Percentiles rank a stretch among this genome's conserved stretches.
Conservation (phyloP, 129 eudicot species). For the Escallonia herrerae region DNA sequence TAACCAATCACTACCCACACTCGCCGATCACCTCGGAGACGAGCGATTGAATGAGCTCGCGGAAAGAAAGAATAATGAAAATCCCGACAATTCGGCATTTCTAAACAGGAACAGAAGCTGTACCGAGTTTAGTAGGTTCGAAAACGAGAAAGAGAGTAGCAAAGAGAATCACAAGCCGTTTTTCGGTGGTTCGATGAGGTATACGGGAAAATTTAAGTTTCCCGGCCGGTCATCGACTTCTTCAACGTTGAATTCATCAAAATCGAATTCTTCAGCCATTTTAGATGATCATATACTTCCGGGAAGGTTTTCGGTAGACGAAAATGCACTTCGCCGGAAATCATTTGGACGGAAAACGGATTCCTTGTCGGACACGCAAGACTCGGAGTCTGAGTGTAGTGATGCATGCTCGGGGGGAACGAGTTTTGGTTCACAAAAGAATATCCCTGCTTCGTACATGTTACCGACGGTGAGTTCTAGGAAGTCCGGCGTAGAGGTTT, state of each 20-base stretch:
- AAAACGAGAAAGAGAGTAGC: neutral
- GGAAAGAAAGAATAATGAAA: conserved; percentile 3
- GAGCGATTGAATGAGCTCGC: conserved; percentile 21
- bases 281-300: conserved; percentile 39
- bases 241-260: conserved; percentile 6
- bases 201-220: conserved; percentile 39
- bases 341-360: conserved; percentile 25
- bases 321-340: conserved; percentile 38
- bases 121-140: conserved; percentile 40
- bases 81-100: conserved; percentile 5
- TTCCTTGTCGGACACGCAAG: conserved; percentile 14
- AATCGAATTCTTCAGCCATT: conserved; percentile 9
- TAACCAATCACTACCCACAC: conserved; percentile 19
- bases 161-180: conserved; percentile 43
- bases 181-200: conserved; percentile 45
- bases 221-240: conserved; percentile 35
- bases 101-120: conserved; percentile 43
- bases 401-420: conserved; percentile 19
- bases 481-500: conserved; percentile 30
- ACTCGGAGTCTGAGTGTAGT: conserved; percentile 42
- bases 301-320: conserved; percentile 65
- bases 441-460: conserved; percentile 50
- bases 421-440: conserved; percentile 37
- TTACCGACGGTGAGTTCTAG: conserved; percentile 59
- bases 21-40: conserved; percentile 32